A percentile compares a stretch with the other conserved stretches of the same genome.
Evolutionary conservation across 1,284 basidiomycete species (phyloP).

Genomic region (Tilletia horrida): DNA sequence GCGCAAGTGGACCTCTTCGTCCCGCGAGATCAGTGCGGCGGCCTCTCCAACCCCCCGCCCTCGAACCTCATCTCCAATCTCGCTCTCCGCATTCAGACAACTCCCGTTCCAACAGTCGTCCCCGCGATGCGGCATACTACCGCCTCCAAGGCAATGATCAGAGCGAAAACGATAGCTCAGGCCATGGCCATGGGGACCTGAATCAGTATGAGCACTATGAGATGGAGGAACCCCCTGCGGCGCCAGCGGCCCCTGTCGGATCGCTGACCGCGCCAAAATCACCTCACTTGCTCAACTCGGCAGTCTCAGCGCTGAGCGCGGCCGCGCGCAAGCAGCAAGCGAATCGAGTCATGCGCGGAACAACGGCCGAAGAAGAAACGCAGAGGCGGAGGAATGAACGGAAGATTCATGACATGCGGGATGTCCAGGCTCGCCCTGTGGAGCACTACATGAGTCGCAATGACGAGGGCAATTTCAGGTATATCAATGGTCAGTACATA

Average conservation of each 20-base stretch:
- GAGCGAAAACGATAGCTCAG: constrained; percentile 22
- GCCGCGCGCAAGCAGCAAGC: constrained; percentile 49
- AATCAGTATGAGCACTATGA: neutral
- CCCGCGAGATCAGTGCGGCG: constrained; percentile 39
- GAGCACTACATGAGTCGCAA: constrained; percentile 33
- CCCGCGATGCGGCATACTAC: neutral
- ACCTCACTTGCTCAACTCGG: constrained; percentile 43
- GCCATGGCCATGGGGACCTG: constrained; percentile 25
- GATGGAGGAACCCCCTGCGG: neutral
- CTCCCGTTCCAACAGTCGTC: constrained; percentile 21
- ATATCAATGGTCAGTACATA: constrained; percentile 35
- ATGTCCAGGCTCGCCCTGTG: constrained; percentile 28
- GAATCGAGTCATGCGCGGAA: constrained; percentile 47
- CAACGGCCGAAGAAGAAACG: constrained; percentile 45
- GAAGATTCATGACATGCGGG: constrained; percentile 37
- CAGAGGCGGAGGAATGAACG: constrained; percentile 35
- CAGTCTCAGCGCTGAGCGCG: constrained; percentile 41
- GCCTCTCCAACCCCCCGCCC: constrained; percentile 30
- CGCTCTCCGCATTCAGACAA: neutral
- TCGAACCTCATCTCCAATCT: neutral
- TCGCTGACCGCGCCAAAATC: constrained; percentile 40
- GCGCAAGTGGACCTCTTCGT: constrained; percentile 28
- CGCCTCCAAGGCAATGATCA: constrained; percentile 23
- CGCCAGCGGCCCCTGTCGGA: constrained; percentile 31
- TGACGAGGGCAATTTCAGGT: constrained; percentile 42